Base-by-base conservation (phyloP, 2,329 filamentous ascomycete species). In the Parascedosporium putredinis region DNA sequence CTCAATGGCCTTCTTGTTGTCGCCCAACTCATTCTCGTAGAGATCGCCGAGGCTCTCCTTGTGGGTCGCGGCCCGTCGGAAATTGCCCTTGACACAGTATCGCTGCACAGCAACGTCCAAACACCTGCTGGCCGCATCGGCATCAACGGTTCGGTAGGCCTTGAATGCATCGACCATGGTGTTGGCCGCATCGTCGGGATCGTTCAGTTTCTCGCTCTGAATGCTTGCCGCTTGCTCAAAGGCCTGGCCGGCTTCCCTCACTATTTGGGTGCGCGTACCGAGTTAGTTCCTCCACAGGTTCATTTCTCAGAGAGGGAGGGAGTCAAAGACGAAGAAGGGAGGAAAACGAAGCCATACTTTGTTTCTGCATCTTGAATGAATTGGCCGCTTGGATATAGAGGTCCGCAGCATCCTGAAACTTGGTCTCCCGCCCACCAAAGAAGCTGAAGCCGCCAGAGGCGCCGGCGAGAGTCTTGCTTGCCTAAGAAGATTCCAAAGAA, bases 181-280 rank as follows among this genome's bases (percentile, higher is more conserved):
- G 68, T 95, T 94, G 55, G 91, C 90, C 45, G 89, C 88, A 63
- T 97, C 93, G 64, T 95, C 88, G 38, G 86, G 87, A 62, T 97
- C 90, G 63, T 89, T 94, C 47, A 97, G 78, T 59, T 90, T 83
- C 56, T 82, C 76, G 46, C 72, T 78, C 66, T 95, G 88, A 52
- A 97, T 83, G 40, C 77, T 67, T n/a, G 89, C 91, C 10, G 88
- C 88, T 65, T 83, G 79, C 65, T 95, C 88, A 57, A 95, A 95
- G 10, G 88, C 83, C 60, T 85, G 77, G 20, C 89, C 91, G 12
- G 91, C 89, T 69, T 95, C 88, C 63, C 84, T 81, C 69, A 83
- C 88, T 93, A 52, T 45, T 31, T 31, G 6, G n/a, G n/a, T n/a
- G 47, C 45, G 43, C 24, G 52, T 49, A 27, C 12, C 23, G 18